Conservation (phyloP, 2,329 filamentous ascomycete species). For the Botrytis deweyae region DNA sequence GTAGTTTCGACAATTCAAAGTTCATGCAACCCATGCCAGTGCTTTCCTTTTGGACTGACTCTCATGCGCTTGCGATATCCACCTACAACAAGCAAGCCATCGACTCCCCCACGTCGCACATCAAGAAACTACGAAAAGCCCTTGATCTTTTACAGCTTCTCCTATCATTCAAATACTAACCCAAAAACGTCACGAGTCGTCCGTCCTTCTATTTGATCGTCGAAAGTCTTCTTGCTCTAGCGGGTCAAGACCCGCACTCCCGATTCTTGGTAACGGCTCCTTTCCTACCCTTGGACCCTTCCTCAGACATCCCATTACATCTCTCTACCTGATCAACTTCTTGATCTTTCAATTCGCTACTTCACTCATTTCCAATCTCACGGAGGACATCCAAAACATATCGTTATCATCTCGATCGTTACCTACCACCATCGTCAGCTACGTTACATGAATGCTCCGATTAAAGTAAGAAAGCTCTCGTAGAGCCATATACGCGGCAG, state of each 20-base stretch:
- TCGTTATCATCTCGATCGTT: constrained; percentile 24
- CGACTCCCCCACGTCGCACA: constrained; percentile 18
- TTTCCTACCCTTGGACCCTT: constrained; percentile 26
- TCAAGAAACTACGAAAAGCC: constrained; percentile 6
- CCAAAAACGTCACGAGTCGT: constrained; percentile 20
- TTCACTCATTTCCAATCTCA: constrained; percentile 28
- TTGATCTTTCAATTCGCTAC: constrained; percentile 23
- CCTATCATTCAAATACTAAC: constrained; percentile 22
- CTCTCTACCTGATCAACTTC: constrained; percentile 26
- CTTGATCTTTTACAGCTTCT: constrained; percentile 15
- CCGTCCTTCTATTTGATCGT: constrained; percentile 17
- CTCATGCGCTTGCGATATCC: constrained; percentile 29
- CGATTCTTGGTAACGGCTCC: constrained; percentile 33
- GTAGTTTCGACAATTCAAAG: constrained; percentile 21
- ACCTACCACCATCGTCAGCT: constrained; percentile 20
- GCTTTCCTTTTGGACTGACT: constrained; percentile 26
- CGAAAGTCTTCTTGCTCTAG: constrained; percentile 21
- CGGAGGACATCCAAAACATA: constrained; percentile 22
- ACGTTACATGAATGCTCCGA: constrained; percentile 39
- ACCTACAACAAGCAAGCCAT: constrained; percentile 26
- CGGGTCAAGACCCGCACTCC: constrained; percentile 36
- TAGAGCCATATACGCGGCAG: constrained; percentile 34
- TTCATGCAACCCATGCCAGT: constrained; percentile 31
- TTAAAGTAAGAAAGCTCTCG: constrained; percentile 37
- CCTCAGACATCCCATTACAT: constrained; percentile 27